Percentiles rank a stretch among this genome's conserved stretches.
These are phyloP conservation scores for Euclidium syriacum DNA, from an alignment of 345 rosid species.

Conservation along the genomic window DNA sequence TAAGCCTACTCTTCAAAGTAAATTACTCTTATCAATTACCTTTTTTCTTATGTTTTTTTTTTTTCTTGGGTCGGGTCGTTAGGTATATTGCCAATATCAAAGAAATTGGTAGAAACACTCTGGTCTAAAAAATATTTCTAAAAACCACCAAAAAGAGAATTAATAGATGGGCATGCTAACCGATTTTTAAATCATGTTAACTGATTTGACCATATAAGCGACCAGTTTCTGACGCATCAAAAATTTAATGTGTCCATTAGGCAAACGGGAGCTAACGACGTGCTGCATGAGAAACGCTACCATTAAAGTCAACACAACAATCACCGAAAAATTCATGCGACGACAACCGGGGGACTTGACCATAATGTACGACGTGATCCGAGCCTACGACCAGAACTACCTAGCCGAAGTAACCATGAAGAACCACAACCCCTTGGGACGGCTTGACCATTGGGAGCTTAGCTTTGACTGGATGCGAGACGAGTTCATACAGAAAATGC, in stretches of 20 bases:
- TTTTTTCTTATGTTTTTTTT: not conserved
- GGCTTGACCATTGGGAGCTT: slow-evolving; percentile 91
- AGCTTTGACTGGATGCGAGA: slow-evolving; percentile 93
- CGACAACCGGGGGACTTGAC: slow-evolving; percentile 86
- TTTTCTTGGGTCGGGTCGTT: too few relatives aligned
- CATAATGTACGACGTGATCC: slow-evolving; percentile 82
- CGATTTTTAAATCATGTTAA: too few relatives aligned
- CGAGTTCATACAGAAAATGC: slow-evolving; percentile 75
- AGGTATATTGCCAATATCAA: too few relatives aligned
- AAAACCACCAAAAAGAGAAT: too few relatives aligned
- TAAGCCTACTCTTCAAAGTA: slow-evolving; percentile 30
- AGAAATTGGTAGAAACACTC: too few relatives aligned
- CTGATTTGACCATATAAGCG: too few relatives aligned
- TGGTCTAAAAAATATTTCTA: too few relatives aligned
- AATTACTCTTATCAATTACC: not conserved
- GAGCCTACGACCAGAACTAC: slow-evolving; percentile 71
- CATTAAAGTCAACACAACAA: slow-evolving; percentile 49
- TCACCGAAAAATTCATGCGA: slow-evolving; percentile 57
- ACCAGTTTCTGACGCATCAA: slow-evolving; percentile 2
- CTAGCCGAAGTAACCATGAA: slow-evolving; percentile 73
- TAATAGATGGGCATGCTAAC: too few relatives aligned
- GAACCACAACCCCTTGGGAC: slow-evolving; percentile 88
- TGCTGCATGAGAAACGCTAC: slow-evolving; percentile 65
- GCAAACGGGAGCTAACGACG: slow-evolving; percentile 50
- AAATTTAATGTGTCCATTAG: slow-evolving; percentile 27